Conservation (phyloP, 768 basidiomycete species). For the Xanthoconium stramineum region DNA sequence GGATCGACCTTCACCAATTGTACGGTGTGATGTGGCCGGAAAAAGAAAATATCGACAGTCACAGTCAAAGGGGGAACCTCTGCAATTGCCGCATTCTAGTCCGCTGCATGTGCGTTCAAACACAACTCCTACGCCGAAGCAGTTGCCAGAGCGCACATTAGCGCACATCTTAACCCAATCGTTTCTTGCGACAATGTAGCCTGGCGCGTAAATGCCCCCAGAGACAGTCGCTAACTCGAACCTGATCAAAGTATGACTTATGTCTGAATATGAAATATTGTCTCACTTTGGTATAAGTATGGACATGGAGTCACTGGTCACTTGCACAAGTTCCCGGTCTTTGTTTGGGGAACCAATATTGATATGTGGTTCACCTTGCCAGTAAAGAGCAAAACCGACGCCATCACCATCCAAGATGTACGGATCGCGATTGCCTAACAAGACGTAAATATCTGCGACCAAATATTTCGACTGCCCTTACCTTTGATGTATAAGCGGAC, state of each 20-base stretch:
- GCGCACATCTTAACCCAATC: slow-evolving; percentile 73
- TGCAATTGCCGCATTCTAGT: slow-evolving; percentile 59
- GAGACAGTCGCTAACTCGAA: slow-evolving; percentile 14
- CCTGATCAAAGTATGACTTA: slow-evolving; percentile 11
- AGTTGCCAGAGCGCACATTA: slow-evolving; percentile 77
- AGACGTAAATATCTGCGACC: slow-evolving; percentile 5
- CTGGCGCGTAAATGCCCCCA: slow-evolving; percentile 17
- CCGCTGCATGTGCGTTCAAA: slow-evolving; percentile 78
- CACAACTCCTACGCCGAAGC: slow-evolving; percentile 81
- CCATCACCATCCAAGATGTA: slow-evolving; percentile 66
- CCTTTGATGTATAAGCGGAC: slow-evolving; percentile 87
- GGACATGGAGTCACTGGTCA: slow-evolving; percentile 74
- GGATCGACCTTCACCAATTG: slow-evolving; percentile 48
- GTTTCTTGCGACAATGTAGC: slow-evolving; percentile 19
- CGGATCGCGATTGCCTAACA: slow-evolving; percentile 79
- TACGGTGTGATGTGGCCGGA: slow-evolving; percentile 77
- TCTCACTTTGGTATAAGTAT: slow-evolving; percentile 85
- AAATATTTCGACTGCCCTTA: slow-evolving; percentile 25
- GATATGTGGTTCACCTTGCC: slow-evolving; percentile 72
- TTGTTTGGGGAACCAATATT: slow-evolving; percentile 67
- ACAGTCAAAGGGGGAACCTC: slow-evolving; percentile 64
- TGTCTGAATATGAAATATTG: background rate
- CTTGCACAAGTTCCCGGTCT: slow-evolving; percentile 77
- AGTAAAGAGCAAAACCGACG: slow-evolving; percentile 84
- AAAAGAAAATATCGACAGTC: slow-evolving; percentile 76